Evolutionary conservation across 768 basidiomycete genomes (phyloP).

Genomic region (Galerina sulciceps): DNA sequence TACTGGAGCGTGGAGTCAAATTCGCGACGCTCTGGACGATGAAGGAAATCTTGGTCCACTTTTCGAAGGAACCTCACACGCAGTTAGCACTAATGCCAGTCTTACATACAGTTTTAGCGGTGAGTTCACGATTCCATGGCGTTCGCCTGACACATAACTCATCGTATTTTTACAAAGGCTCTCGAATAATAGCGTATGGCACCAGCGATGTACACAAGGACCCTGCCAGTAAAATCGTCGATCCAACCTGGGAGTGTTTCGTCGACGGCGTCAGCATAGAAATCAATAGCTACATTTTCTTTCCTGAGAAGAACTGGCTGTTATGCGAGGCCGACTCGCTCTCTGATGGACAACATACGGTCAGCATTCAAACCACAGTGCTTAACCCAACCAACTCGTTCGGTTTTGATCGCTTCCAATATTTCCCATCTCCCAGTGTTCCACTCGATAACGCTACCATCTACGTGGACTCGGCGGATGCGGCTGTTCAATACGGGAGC

Average conservation of each 20-base stretch:
- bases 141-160: no score
- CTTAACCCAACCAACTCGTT: slow-evolving; percentile 21
- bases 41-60: no score
- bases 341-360: slow-evolving; percentile 9
- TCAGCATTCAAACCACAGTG: slow-evolving; percentile 14
- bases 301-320: not conserved
- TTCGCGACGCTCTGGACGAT: no score
- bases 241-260: slow-evolving; percentile 19
- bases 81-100: no score
- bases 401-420: slow-evolving; percentile 32
- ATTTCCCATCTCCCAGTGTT: slow-evolving; percentile 23
- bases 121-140: no score
- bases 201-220: slow-evolving; percentile 4
- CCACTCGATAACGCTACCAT: not conserved
- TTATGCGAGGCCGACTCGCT: slow-evolving; percentile 9
- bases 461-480: no score
- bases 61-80: no score
- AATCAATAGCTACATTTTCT: not conserved
- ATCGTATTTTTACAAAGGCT: no score
- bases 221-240: not conserved
- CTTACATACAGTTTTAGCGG: no score
- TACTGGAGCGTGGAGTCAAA: no score
- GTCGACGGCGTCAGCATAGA: slow-evolving; percentile 12
- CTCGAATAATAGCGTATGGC: not conserved
- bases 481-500: no score